Evolutionary conservation across 2,329 filamentous ascomycete species (phyloP).

Genomic region (Alternaria arbusti): DNA sequence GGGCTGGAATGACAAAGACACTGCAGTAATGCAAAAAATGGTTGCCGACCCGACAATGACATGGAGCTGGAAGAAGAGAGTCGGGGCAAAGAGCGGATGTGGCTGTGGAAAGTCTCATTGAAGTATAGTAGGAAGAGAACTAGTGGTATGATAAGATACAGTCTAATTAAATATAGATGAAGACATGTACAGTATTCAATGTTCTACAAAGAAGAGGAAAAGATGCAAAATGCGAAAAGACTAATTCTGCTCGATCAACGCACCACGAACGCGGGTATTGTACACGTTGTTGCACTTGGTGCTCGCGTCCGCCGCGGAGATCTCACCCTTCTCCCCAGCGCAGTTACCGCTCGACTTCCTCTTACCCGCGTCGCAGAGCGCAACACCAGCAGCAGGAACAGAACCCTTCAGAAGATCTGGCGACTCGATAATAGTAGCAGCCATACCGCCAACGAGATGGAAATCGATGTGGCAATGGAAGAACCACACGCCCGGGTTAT

Average conservation of each 20-base stretch:
- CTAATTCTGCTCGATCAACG: not conserved
- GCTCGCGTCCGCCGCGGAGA: slow-evolving; percentile 22
- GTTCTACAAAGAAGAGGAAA: not conserved
- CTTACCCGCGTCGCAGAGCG: slow-evolving; percentile 16
- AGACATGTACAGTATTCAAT: not conserved
- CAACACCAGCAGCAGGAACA: slow-evolving; percentile 15
- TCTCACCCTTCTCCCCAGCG: slow-evolving; percentile 13
- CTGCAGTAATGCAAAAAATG: slow-evolving; percentile 37
- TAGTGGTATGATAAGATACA: not conserved
- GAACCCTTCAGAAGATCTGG: slow-evolving; percentile 27
- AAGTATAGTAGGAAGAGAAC: not conserved
- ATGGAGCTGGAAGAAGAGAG: slow-evolving; percentile 45
- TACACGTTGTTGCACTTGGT: slow-evolving; percentile 37
- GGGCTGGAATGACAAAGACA: slow-evolving; percentile 36
- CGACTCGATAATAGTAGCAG: slow-evolving; percentile 33
- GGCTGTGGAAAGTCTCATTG: slow-evolving; percentile 20
- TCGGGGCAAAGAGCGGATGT: slow-evolving; percentile 26
- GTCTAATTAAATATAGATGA: not conserved
- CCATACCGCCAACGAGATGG: slow-evolving; percentile 42
- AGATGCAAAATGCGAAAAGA: not conserved
- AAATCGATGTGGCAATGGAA: slow-evolving; percentile 45
- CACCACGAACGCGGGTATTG: slow-evolving; percentile 20
- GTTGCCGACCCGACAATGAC: slow-evolving; percentile 31
- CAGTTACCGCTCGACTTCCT: slow-evolving; percentile 30
- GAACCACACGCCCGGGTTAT: slow-evolving; percentile 57